Conservation (phyloP, 306 rosid species). For the Acacia melanoxylon region DNA sequence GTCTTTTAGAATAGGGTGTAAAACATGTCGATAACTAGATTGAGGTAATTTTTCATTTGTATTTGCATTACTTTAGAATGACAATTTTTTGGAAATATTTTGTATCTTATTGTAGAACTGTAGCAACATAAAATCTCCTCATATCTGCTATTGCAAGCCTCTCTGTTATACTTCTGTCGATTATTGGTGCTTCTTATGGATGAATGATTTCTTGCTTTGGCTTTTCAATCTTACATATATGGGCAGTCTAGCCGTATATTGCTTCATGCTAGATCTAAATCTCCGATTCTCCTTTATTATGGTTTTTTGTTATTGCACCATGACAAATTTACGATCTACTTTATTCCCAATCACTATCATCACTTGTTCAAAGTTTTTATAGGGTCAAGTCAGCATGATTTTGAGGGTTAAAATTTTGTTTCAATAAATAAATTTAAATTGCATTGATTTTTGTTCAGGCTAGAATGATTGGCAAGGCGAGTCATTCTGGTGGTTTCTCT, state of each 20-base stretch:
- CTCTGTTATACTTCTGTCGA: neutral
- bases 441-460: conserved; percentile 40
- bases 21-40: neutral
- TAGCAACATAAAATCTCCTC: neutral
- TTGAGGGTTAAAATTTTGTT: neutral
- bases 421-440: neutral
- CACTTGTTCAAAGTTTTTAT: neutral
- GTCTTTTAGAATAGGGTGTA: neutral
- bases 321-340: neutral
- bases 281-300: neutral
- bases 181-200: neutral
- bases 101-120: neutral
- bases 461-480: conserved; percentile 35
- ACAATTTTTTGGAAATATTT: neutral
- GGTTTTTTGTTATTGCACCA: neutral
- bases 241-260: neutral
- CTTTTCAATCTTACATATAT: neutral
- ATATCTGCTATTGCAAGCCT: neutral
- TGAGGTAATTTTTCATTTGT: neutral
- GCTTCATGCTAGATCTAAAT: neutral
- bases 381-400: neutral
- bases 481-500: conserved; percentile 10
- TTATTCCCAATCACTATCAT: neutral
- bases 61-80: neutral
- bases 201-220: neutral